Evolutionary conservation across 2,329 filamentous ascomycete genomes (phyloP), one percentile per base, ranked within the genome.

Genomic region (Trichoderma pleuroti): DNA sequence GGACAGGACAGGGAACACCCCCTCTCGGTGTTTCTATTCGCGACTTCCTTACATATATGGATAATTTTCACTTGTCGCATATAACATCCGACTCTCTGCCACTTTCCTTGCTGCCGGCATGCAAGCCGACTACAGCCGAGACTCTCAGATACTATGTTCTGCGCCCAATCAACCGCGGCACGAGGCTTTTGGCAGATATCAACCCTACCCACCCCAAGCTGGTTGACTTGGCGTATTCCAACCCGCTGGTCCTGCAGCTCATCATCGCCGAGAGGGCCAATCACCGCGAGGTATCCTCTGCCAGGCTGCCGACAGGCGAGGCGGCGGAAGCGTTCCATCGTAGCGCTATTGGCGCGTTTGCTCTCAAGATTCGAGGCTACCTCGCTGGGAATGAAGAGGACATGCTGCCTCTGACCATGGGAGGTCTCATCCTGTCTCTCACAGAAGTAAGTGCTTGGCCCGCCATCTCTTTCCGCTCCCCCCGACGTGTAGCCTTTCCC

Each of bases 151-250:
- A 84, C 74, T 85, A 85, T 72, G 72, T 84, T 7, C 75, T 78
- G 2, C 82, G 81, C 2, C 85, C 83, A 0, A 81, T 82, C 18
- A 80, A 81, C 56, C 84, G 82, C 64, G 84, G 85, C 83, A 83
- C 81, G 36, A 85, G 85, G 68, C 83, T 82, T 0, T 83, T 83
- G 1, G 84, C 83, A 0, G 78, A 80, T 1, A 76, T 82, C 54
- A 85, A 85, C 56, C 84, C 83, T 0, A 84, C 85, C 63, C 75
- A 84, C 21, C 80, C 81, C 30, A 82, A 84, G 65, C 78, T 85
- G 28, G 80, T 85, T 5, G 83, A 83, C 0, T 71, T 85, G 2
- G 82, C 83, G 4, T 85, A 85, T 46, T 81, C 80, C 39, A 83
- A 82, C 61, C 80, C 83, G 3, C 78, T 85, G 0, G 78, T 85